Percentiles rank a stretch among this genome's conserved stretches.
Evolutionary conservation across 257 asterid species (phyloP).

Genomic region (Solanum chaucha): DNA sequence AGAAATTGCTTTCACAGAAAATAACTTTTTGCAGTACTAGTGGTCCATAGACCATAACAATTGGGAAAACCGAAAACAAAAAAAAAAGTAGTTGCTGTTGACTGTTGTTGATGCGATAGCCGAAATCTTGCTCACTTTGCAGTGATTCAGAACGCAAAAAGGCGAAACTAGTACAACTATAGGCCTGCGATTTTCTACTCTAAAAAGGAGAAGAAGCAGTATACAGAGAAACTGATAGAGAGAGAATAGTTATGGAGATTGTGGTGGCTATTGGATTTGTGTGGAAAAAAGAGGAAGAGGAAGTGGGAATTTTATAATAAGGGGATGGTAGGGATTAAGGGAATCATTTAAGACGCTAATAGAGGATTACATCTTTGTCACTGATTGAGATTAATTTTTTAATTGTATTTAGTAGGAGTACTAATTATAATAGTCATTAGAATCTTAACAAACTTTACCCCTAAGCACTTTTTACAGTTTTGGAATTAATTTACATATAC

Average conservation of each 20-base stretch:
- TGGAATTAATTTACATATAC: not conserved
- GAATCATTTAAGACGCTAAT: conserved; percentile 33
- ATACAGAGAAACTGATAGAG: not conserved
- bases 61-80: not conserved
- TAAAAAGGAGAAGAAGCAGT: not conserved
- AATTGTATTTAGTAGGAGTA: not conserved
- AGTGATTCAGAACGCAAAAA: not conserved
- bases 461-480: not conserved
- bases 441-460: not conserved
- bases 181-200: not conserved
- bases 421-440: not conserved
- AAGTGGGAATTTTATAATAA: conserved; percentile 28
- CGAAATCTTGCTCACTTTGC: not conserved
- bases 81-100: not conserved
- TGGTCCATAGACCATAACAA: not conserved
- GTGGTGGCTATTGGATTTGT: not conserved
- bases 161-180: not conserved
- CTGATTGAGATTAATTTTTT: conserved; percentile 10
- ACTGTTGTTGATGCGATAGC: not conserved
- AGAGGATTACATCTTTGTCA: conserved; percentile 76
- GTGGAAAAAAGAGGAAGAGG: not conserved
- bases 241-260: not conserved
- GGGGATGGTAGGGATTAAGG: conserved; percentile 38
- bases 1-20: not conserved
- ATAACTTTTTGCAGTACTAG: not conserved